These are phyloP conservation scores for Pelargonium citronellum DNA, from an alignment of 441 rosid genomes.

Conservation along the genomic window DNA sequence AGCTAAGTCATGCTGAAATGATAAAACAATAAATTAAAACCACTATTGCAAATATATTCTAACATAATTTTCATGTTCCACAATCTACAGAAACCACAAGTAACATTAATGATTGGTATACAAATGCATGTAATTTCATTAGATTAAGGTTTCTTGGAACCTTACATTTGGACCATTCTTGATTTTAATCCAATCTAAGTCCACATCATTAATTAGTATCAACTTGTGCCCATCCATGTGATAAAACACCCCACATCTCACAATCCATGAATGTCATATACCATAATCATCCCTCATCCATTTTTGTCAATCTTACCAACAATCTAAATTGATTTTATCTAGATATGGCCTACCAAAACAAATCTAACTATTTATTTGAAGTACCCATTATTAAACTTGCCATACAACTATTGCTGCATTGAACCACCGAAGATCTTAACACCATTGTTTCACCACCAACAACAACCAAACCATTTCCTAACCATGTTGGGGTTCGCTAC, in stretches of 20 bases:
- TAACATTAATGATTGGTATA: not conserved
- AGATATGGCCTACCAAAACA: not conserved
- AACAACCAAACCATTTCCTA: too few species aligned
- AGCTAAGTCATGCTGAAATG: constrained; percentile 48
- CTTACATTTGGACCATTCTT: not conserved
- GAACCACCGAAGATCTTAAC: too few species aligned
- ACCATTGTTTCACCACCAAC: too few species aligned
- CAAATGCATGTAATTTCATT: too few species aligned
- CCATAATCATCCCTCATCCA: not conserved
- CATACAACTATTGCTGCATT: too few species aligned
- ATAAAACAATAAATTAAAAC: not conserved
- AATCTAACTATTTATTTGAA: not conserved
- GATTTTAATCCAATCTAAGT: not conserved
- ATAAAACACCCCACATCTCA: not conserved
- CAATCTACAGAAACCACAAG: not conserved
- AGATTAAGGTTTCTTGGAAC: not conserved
- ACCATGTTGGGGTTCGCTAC: too few species aligned
- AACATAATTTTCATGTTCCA: not conserved
- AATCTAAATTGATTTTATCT: too few species aligned
- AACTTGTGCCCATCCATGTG: not conserved
- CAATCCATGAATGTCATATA: not conserved
- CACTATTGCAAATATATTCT: not conserved
- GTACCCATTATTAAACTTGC: not conserved
- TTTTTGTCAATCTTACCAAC: too few species aligned
- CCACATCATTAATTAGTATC: not conserved